phyloP scores from a whole-genome alignment of 2,329 filamentous ascomycete genomes.

The Aspergillus fischeri region DNA sequence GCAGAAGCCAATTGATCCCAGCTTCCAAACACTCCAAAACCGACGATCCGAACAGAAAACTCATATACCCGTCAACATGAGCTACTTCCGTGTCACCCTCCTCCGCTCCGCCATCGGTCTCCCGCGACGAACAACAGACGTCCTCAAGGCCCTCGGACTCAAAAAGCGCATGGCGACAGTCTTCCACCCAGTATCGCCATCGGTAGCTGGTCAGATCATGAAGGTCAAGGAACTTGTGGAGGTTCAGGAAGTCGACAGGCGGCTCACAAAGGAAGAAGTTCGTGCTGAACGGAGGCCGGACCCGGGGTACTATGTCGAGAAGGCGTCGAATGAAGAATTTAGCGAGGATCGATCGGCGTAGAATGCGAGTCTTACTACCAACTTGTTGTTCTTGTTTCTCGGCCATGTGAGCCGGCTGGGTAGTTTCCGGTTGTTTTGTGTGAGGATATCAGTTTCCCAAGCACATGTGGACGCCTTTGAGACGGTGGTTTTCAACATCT shows the following conservation, averaged over 20 bases:
- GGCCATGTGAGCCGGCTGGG: not conserved
- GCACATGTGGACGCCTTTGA: not conserved
- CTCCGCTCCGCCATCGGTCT: slow-evolving; percentile 87
- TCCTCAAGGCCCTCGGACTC: slow-evolving; percentile 79
- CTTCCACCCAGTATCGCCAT: slow-evolving; percentile 77
- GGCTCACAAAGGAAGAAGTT: slow-evolving; percentile 64
- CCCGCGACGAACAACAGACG: slow-evolving; percentile 71
- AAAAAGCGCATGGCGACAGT: slow-evolving; percentile 81
- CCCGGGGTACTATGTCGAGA: slow-evolving; percentile 76
- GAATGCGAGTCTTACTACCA: not conserved
- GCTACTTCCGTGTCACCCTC: slow-evolving; percentile 87
- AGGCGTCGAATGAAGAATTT: slow-evolving; percentile 29
- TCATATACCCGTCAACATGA: slow-evolving; percentile 47
- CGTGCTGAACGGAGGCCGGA: slow-evolving; percentile 69
- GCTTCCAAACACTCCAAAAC: slow-evolving; percentile 1
- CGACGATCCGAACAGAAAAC: not conserved
- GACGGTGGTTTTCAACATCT: not conserved
- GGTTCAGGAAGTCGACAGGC: slow-evolving; percentile 69
- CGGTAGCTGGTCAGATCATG: slow-evolving; percentile 86
- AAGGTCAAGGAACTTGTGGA: slow-evolving; percentile 88
- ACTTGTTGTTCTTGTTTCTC: not conserved
- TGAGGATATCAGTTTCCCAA: not conserved
- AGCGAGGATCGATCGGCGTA: slow-evolving; percentile 8
- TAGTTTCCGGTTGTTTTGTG: not conserved
- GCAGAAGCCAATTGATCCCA: not conserved